Base-by-base conservation (phyloP, 768 basidiomycete genomes). In the Tephrocybe rancida region DNA sequence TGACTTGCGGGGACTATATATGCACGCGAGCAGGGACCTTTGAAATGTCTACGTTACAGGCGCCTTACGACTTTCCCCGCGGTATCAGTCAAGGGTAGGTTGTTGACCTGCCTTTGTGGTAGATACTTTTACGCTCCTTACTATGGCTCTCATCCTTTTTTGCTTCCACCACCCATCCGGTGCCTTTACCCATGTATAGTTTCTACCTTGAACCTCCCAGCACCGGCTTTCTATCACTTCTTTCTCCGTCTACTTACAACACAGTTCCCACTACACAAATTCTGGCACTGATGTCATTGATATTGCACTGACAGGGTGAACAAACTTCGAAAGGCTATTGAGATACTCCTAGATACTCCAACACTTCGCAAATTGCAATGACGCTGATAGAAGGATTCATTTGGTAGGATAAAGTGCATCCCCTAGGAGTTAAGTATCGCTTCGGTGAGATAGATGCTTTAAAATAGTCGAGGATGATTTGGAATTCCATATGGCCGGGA, bases 11-110 rank as follows among this genome's bases (percentile, higher is more conserved):
- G 42, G 16, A 43, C 19, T 34, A 22, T 37, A 16, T 13, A 21
- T 37, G 44, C 27, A 16, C 48, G 42, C 16, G 48, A 30, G 42
- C 30, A 54, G 48, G 48, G 52, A 57, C 38, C 48, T 50, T 27
- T 10, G 25, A 29, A 46, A 41, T 22, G 19, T 24, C 24, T 41
- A 16, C 18, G 27, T 22, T 48, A 37, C 22, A 34, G 46, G 46
- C 4, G 35, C 11, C 32, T 22, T 38, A 37, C 22, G 6, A 16
- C 39, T 53, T n/a, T 21, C 25, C 35, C 18, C 48, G 22, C 29
- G 44, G 41, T 54, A 34, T 39, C 24, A 25, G 39, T n/a, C 37
- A 48, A 9, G 34, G 41, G 51, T n/a, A 27, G 21, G 32, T 29
- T 44, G 42, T 41, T 37, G 26, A 39, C 26, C 24, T 45, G 44